Evolutionary conservation across 345 rosid genomes (phyloP).

Genomic region (Aquilaria malaccensis): DNA sequence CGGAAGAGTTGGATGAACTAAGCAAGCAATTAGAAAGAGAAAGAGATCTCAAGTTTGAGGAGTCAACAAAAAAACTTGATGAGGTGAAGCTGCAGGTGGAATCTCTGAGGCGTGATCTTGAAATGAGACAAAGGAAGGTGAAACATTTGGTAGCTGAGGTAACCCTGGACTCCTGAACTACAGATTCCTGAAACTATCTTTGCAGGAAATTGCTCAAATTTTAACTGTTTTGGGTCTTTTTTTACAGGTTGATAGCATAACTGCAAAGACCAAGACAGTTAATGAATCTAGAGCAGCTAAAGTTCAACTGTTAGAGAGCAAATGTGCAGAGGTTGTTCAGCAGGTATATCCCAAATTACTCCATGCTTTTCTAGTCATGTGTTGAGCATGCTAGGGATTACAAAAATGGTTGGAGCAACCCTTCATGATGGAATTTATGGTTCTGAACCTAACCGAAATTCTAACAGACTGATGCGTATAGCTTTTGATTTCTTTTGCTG

Average conservation of each 20-base stretch:
- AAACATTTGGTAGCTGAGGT: conserved; percentile 73
- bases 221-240: conserved; percentile 2
- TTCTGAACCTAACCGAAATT: conserved; percentile 4
- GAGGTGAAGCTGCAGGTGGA: conserved; percentile 48
- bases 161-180: conserved; percentile 5
- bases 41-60: conserved; percentile 42
- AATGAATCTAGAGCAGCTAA: conserved; percentile 57
- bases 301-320: conserved; percentile 39
- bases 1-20: conserved; percentile 46
- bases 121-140: conserved; percentile 62
- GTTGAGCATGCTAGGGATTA: neutral
- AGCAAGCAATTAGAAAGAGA: conserved; percentile 54
- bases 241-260: conserved; percentile 62
- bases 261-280: conserved; percentile 38
- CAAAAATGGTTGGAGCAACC: neutral
- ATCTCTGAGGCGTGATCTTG: conserved; percentile 57
- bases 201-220: neutral
- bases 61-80: conserved; percentile 41
- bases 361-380: neutral
- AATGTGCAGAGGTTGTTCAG: conserved; percentile 57
- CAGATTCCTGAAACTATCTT: neutral
- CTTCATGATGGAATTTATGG: neutral
- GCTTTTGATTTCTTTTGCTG: neutral
- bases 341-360: conserved; percentile 39
- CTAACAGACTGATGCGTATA: neutral